These are phyloP conservation scores for Xylaria castorea DNA, from an alignment of 495 filamentous ascomycete genomes.

Conservation along the genomic window DNA sequence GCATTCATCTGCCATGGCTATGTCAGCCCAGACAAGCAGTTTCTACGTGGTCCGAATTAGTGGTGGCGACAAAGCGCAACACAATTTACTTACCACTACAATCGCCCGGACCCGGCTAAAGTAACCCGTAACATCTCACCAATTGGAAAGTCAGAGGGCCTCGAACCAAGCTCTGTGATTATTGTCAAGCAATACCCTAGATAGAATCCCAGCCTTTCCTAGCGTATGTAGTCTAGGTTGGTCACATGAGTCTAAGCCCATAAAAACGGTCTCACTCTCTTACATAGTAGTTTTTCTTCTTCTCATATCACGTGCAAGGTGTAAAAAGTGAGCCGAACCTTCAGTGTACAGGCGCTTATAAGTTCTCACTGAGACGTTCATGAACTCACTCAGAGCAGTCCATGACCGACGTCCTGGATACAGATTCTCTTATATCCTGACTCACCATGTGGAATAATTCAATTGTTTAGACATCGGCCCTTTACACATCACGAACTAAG, in stretches of 20 bases:
- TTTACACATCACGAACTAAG: neutral
- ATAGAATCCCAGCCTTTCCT: neutral
- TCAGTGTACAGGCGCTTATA: neutral
- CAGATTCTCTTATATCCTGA: neutral
- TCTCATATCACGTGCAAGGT: neutral
- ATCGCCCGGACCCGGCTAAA: neutral
- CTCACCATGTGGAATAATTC: neutral
- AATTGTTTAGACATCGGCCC: neutral
- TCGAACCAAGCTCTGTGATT: neutral
- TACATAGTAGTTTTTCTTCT: neutral
- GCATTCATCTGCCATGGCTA: neutral
- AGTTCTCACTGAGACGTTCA: neutral
- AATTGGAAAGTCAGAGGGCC: neutral
- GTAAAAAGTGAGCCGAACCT: neutral
- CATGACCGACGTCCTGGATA: neutral
- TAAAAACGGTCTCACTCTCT: neutral
- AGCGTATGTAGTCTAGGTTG: neutral
- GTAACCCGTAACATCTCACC: neutral
- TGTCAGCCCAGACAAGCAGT: neutral
- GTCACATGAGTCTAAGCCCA: neutral
- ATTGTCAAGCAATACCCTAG: neutral
- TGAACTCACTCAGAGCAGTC: neutral
- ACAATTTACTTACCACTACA: neutral
- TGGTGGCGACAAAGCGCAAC: slow-evolving; percentile 1
- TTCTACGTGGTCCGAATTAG: neutral